Conservation (phyloP, 202 grass and related monocot genomes). For the Saccharum hybrid region DNA sequence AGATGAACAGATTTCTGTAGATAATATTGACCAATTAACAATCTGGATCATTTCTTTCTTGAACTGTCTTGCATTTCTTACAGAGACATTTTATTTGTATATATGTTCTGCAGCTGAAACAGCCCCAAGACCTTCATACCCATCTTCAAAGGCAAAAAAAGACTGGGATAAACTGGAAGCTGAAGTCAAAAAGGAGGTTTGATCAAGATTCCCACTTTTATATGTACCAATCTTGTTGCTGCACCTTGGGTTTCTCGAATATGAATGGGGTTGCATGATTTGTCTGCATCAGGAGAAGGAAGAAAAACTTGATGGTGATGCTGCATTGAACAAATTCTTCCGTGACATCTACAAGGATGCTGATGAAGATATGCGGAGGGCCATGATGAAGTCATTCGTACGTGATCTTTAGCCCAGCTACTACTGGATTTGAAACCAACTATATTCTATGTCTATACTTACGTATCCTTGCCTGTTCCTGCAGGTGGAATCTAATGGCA, state of each 20-base stretch:
- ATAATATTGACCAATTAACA: not conserved
- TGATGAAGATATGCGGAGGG: conserved; percentile 89
- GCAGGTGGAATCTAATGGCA: conserved; percentile 94
- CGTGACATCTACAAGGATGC: conserved; percentile 86
- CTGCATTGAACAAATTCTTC: conserved; percentile 96
- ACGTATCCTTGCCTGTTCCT: conserved; percentile 15
- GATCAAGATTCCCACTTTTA: not conserved
- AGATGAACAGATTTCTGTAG: not conserved
- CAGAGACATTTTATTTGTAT: not conserved
- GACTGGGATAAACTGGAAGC: conserved; percentile 99
- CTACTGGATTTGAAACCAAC: not conserved
- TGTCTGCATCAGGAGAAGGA: conserved; percentile 81
- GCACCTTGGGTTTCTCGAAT: not conserved
- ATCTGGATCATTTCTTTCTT: not conserved
- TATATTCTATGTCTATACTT: not conserved
- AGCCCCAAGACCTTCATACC: conserved; percentile 73
- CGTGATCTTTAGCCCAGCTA: conserved; percentile 20
- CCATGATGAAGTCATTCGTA: conserved; percentile 99
- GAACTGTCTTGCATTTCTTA: not conserved
- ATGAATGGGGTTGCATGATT: conserved; percentile 20
- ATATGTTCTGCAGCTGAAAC: conserved; percentile 55
- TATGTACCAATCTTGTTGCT: not conserved
- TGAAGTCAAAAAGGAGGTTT: conserved; percentile 86
- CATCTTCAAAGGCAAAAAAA: conserved; percentile 84
- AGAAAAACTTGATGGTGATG: conserved; percentile 91